phyloP scores from a whole-genome alignment of 225 moss, liverwort and hornwort genomes.

The Marchantia polymorpha region DNA sequence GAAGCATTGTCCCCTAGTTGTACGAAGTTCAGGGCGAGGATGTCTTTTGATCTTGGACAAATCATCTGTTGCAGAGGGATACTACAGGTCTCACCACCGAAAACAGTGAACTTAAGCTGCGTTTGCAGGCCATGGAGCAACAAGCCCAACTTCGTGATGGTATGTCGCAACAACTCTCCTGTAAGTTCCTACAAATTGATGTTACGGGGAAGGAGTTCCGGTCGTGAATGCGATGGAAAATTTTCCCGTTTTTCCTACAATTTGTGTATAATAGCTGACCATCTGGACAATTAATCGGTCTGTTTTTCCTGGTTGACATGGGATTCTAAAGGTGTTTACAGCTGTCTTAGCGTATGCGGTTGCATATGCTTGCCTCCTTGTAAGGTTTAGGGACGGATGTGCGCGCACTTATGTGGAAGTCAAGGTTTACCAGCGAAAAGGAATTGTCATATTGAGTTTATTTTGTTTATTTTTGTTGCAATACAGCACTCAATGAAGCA shows the following conservation, averaged over 20 bases:
- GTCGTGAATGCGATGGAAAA: background rate
- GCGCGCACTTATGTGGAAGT: too few species aligned
- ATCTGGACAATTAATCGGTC: background rate
- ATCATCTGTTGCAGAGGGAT: slow-evolving; percentile 65
- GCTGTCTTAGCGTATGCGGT: too few species aligned
- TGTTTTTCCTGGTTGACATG: background rate
- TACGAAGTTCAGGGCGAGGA: too few species aligned
- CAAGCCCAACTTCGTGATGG: slow-evolving; percentile 86
- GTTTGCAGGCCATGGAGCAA: slow-evolving; percentile 78
- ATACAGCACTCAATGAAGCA: slow-evolving; percentile 77
- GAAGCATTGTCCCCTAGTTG: too few species aligned
- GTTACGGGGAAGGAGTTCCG: background rate
- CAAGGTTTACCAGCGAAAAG: too few species aligned
- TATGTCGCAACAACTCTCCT: slow-evolving; percentile 39
- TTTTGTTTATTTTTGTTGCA: background rate
- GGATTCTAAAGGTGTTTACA: too few species aligned
- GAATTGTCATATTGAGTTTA: background rate
- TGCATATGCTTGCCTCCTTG: too few species aligned
- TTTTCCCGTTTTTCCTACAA: background rate
- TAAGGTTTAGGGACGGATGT: too few species aligned
- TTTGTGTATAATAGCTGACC: background rate
- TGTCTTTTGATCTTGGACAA: background rate
- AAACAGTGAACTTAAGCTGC: slow-evolving; percentile 73
- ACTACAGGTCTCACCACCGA: slow-evolving; percentile 71
- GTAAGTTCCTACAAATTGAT: background rate